Base-by-base conservation (phyloP, 176 grass and related monocot genomes). In the Juncus inflexus region DNA sequence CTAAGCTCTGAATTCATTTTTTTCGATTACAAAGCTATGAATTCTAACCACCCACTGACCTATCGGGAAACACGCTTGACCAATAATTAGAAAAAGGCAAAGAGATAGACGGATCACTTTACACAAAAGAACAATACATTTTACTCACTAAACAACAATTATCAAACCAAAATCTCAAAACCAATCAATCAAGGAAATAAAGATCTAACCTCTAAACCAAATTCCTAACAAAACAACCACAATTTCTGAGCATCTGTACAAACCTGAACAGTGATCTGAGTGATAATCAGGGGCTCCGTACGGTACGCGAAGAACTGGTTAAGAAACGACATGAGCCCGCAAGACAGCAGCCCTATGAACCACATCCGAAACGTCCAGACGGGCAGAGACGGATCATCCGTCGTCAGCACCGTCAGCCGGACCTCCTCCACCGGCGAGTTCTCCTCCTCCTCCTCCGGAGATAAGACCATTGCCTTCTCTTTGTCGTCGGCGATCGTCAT, bases 361-460 rank as follows among this genome's bases (percentile, higher is more conserved):
- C 87, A 90, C 87, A 90, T 90, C 12, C 87, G 83, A 74, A 90
- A 90, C 37, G 87, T 90, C 87, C 87, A 90, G 57, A 90, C 87
- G 2, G 87, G 83, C 35, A 77, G 58, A 37, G 76, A 35, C 7
- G 87, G 83, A 72, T 90, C 83, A 45, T 90, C 87, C 28, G 72
- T 86, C 10, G 76, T 83, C 52, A 70, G 37, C 68, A 90, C 87
- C 4, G 87, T 90, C 50, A 90, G 76, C 19, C 87, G 76, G 16
- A 90, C 87, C 73, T 90, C 40, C 83, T 90, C 87, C 54, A 90
- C 76, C 52, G 80, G 87, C 63, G 72, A 80, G 42, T 74, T 66
- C 0, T 86, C 87, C 4, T 83, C 75, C 6, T 52, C 82, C 9
- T 76, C 63, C 7, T 11, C 58, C 2, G 19, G 19, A 28, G 19